These are phyloP conservation scores for Fimicolochytrium jonesii DNA, from an alignment of 192 early-diverging fungal species.

Conservation along the genomic window DNA sequence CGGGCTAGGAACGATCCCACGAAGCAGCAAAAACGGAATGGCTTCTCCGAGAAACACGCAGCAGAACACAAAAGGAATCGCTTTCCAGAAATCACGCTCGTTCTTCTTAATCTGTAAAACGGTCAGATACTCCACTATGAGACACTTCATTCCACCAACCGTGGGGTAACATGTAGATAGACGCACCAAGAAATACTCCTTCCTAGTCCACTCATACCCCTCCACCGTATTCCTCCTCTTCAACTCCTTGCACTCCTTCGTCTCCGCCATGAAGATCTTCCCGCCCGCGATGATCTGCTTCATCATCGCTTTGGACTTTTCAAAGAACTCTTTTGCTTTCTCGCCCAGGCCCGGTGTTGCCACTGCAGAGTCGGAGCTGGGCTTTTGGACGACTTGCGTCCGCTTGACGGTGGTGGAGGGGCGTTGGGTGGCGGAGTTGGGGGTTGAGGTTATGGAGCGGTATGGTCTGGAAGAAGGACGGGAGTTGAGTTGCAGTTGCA, in stretches of 20 bases:
- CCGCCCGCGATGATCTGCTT: slow-evolving; percentile 15
- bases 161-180: too few relatives aligned
- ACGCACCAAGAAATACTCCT: slow-evolving; percentile 21
- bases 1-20: slow-evolving; percentile 21
- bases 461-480: too few relatives aligned
- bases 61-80: slow-evolving; percentile 21
- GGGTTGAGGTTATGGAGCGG: too few relatives aligned
- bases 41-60: slow-evolving; percentile 23
- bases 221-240: slow-evolving; percentile 12
- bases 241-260: slow-evolving; percentile 15
- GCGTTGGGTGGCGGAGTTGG: too few relatives aligned
- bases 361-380: too few relatives aligned
- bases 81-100: slow-evolving; percentile 24
- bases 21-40: slow-evolving; percentile 20
- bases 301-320: slow-evolving; percentile 11
- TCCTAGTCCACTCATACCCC: slow-evolving; percentile 13
- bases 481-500: too few relatives aligned
- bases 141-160: too few relatives aligned
- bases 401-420: too few relatives aligned
- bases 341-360: neutral
- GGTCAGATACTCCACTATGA: too few relatives aligned
- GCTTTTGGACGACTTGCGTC: too few relatives aligned
- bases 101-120: slow-evolving; percentile 15
- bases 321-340: neutral
- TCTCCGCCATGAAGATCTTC: slow-evolving; percentile 8